phyloP scores from a whole-genome alignment of 331 rosid species.

The Acacia pycnantha region DNA sequence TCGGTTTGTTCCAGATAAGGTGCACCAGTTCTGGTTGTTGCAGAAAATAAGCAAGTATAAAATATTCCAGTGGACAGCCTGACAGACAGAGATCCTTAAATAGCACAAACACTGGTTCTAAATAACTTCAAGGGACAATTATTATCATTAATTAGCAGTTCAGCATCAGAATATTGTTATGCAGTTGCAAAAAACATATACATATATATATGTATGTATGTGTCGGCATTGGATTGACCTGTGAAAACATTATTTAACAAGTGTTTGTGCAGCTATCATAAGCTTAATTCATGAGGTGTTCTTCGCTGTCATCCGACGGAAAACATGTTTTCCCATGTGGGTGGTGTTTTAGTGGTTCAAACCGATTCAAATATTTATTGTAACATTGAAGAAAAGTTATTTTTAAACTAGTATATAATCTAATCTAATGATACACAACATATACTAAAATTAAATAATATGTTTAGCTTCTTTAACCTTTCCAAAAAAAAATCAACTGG shows the following conservation, averaged over 20 bases:
- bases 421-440: too few relatives aligned
- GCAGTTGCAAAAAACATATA: too few relatives aligned
- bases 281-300: not conserved
- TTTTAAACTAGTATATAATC: too few relatives aligned
- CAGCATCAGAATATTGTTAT: not conserved
- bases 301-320: not conserved
- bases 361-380: not conserved
- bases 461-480: too few relatives aligned
- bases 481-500: too few relatives aligned
- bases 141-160: not conserved
- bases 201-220: too few relatives aligned
- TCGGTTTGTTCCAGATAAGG: not conserved
- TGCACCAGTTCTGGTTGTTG: not conserved
- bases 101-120: too few relatives aligned
- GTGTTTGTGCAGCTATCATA: not conserved
- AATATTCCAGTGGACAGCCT: not conserved
- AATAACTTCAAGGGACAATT: not conserved
- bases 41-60: not conserved
- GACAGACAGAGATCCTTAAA: not conserved
- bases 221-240: not conserved
- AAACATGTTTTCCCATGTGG: not conserved
- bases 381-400: not conserved
- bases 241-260: not conserved
- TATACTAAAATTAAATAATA: too few relatives aligned
- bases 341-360: not conserved